Percentiles rank a stretch among this genome's conserved stretches.
Conservation (phyloP, 2,329 filamentous ascomycete genomes). For the Bipolaris oryzae region DNA sequence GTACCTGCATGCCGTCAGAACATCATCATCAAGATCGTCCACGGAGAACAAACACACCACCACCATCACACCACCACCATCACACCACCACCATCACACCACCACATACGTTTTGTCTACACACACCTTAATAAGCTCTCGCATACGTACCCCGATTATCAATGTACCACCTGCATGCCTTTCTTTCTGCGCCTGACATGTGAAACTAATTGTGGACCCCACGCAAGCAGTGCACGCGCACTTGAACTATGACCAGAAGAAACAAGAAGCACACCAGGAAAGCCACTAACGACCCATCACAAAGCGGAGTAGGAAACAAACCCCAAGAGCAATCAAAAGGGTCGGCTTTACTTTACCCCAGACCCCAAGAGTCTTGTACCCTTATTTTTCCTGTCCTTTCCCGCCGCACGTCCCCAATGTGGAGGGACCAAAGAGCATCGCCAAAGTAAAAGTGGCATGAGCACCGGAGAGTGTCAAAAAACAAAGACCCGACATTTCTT, state of each 20-base stretch:
- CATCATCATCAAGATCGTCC: not conserved
- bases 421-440: no score
- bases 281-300: no score
- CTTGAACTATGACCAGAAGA: not conserved
- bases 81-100: no score
- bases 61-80: not conserved
- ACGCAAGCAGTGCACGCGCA: not conserved
- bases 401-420: no score
- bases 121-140: not conserved
- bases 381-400: no score
- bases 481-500: no score
- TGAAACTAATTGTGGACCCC: slow-evolving; percentile 1
- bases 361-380: no score
- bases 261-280: not conserved
- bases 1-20: slow-evolving; percentile 12
- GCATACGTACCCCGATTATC: not conserved
- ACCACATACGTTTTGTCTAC: not conserved
- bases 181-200: not conserved
- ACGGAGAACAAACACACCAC: not conserved
- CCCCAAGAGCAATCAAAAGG: no score
- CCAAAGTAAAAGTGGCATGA: no score
- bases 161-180: not conserved
- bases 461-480: no score
- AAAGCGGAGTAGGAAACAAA: no score
- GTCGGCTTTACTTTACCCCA: no score